Evolutionary conservation across 257 asterid species (phyloP).

Genomic region (Solanum commersonii): DNA sequence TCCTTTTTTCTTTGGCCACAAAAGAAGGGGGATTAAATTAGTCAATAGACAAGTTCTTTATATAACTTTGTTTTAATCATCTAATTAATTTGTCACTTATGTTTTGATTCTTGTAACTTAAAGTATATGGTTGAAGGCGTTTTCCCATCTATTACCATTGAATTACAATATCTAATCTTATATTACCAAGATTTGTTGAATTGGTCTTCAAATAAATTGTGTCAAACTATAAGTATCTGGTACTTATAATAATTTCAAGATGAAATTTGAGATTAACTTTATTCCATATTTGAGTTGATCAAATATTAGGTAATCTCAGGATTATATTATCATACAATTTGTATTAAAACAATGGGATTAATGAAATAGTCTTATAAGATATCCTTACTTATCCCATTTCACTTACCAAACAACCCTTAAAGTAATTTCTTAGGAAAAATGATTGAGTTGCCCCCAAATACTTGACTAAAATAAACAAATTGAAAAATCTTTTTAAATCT

Average conservation of each 20-base stretch:
- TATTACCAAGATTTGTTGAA: background rate
- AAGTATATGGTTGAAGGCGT: background rate
- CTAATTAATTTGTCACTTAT: background rate
- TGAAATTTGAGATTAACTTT: background rate
- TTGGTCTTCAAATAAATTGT: background rate
- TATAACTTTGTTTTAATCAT: background rate
- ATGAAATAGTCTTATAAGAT: background rate
- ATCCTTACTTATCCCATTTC: background rate
- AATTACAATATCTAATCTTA: background rate
- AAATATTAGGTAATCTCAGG: background rate
- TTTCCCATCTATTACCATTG: background rate
- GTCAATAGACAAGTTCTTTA: background rate
- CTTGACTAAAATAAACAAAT: background rate
- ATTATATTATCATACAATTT: background rate
- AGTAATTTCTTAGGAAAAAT: background rate
- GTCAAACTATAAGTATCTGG: background rate
- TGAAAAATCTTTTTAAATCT: background rate
- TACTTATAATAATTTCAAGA: rapidly evolving
- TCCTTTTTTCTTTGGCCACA: background rate
- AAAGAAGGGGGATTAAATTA: background rate
- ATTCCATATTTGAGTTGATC: background rate
- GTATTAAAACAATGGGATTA: background rate
- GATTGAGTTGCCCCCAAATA: background rate
- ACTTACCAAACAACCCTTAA: background rate
- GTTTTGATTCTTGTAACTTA: background rate